phyloP scores from a whole-genome alignment of 2,329 filamentous ascomycete genomes.

The Aspergillus puulaauensis region DNA sequence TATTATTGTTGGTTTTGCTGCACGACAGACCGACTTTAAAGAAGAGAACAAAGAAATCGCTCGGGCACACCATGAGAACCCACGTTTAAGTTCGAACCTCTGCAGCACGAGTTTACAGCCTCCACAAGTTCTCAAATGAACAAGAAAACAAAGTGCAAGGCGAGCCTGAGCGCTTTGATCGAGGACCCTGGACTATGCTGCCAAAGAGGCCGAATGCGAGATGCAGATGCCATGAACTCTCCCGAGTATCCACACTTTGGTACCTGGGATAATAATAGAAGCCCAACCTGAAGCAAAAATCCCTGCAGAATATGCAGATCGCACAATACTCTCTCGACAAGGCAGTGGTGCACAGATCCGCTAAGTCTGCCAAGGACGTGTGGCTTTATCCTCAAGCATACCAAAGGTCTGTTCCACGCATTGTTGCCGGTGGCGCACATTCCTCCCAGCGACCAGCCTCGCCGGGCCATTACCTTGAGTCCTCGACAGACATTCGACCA shows the following conservation, averaged over 20 bases:
- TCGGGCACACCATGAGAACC: neutral
- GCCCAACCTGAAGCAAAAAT: constrained; percentile 2
- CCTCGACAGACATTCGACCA: constrained; percentile 28
- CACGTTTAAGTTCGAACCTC: constrained; percentile 1
- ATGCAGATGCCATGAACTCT: neutral
- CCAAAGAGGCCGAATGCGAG: constrained; percentile 10
- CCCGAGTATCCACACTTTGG: neutral
- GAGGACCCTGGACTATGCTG: neutral
- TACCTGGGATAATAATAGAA: constrained; percentile 11
- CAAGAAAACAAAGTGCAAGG: neutral
- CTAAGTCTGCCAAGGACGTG: constrained; percentile 1
- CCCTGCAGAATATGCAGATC: neutral
- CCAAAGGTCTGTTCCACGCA: constrained; percentile 26
- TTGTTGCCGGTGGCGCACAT: constrained; percentile 34
- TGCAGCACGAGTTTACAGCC: constrained; percentile 1
- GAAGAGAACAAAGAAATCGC: constrained; percentile 6
- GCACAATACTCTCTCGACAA: neutral
- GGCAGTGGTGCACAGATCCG: neutral
- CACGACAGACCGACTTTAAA: neutral
- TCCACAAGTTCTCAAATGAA: neutral
- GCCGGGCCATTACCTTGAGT: constrained; percentile 9
- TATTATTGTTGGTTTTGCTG: neutral
- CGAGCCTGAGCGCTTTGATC: neutral
- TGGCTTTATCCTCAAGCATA: constrained; percentile 22
- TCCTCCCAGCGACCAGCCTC: constrained; percentile 30